These are phyloP conservation scores for Zygosaccharomyces gambellarensis DNA, from an alignment of 805 yeast species.

Conservation along the genomic window DNA sequence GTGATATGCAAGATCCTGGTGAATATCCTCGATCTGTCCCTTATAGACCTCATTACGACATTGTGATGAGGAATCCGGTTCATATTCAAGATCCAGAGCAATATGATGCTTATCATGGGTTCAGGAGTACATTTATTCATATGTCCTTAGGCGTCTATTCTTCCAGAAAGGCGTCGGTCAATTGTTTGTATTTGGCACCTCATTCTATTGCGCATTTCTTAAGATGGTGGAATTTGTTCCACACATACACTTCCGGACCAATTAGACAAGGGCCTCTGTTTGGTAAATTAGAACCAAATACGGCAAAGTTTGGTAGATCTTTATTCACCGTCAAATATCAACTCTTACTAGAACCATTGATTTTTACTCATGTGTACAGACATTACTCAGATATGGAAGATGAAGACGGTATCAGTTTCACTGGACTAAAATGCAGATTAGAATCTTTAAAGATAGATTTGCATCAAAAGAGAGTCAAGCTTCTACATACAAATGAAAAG, in stretches of 20 bases:
- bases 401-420: slow-evolving; percentile 37
- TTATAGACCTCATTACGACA: slow-evolving; percentile 60
- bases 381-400: slow-evolving; percentile 47
- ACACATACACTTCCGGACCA: slow-evolving; percentile 73
- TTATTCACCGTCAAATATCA: slow-evolving; percentile 71
- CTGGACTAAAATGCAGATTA: slow-evolving; percentile 63
- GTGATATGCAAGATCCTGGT: slow-evolving; percentile 37
- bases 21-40: slow-evolving; percentile 41
- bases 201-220: slow-evolving; percentile 61
- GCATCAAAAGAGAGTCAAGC: slow-evolving; percentile 49
- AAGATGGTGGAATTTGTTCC: slow-evolving; percentile 77
- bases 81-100: slow-evolving; percentile 36
- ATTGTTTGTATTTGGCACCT: slow-evolving; percentile 71
- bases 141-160: slow-evolving; percentile 41
- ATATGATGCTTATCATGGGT: slow-evolving; percentile 60
- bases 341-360: slow-evolving; percentile 60
- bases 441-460: slow-evolving; percentile 52
- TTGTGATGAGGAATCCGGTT: slow-evolving; percentile 54
- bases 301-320: slow-evolving; percentile 60
- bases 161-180: slow-evolving; percentile 41
- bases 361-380: slow-evolving; percentile 65
- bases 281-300: slow-evolving; percentile 42
- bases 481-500: slow-evolving; percentile 41
- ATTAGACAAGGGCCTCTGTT: slow-evolving; percentile 68
- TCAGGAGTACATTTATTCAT: slow-evolving; percentile 61